Evolutionary conservation across 306 rosid species (phyloP), one percentile per base, ranked within the genome.

Genomic region (Cotoneaster glaucophyllus): DNA sequence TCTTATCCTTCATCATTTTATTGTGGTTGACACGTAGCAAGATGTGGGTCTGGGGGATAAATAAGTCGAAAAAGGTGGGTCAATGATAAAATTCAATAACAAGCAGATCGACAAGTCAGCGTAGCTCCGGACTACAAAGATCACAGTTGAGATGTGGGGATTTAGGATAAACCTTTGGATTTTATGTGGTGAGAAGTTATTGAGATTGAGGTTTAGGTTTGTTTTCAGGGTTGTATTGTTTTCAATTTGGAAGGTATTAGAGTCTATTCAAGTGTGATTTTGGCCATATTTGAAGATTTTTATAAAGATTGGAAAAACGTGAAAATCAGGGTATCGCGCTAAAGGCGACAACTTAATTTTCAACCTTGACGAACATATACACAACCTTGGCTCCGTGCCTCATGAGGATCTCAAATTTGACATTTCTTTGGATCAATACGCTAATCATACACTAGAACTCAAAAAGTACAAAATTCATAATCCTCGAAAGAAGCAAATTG

Each of bases 1-100:
- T 76, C 72, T 74, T 62, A 81, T 64, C 83, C 79, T 80, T 76
- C 71, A 43, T 24, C 82, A 70, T 69, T 80, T 75, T 43, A 71
- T 44, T 45, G 70, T 62, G 56, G 43, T 61, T 26, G 77, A 31
- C 86, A 82, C 54, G 78, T 81, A 88, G 81, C 70, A 22, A 32
- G 0, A 50, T 22, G 12, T 52, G 69, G 37, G 58, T 63, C 66
- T 45, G 41, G 62, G 18, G 14, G 71, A 71, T 81, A 45, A 44
- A 76, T 76, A 53, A 5, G 28, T 11, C 56, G 67, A 73, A 34
- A 41, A 68, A 18, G 69, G 64, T 28, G 52, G 24, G 1, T 68
- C 48, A 22, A 29, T 61, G 59, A 19, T 41, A 54, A 45, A 56
- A 43, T 65, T 53, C 14, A 43, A 26, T n/a, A 77, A 56, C 73